These are phyloP conservation scores for Epicoccum sorghinum DNA, from an alignment of 2,329 filamentous ascomycete species.

Conservation along the genomic window DNA sequence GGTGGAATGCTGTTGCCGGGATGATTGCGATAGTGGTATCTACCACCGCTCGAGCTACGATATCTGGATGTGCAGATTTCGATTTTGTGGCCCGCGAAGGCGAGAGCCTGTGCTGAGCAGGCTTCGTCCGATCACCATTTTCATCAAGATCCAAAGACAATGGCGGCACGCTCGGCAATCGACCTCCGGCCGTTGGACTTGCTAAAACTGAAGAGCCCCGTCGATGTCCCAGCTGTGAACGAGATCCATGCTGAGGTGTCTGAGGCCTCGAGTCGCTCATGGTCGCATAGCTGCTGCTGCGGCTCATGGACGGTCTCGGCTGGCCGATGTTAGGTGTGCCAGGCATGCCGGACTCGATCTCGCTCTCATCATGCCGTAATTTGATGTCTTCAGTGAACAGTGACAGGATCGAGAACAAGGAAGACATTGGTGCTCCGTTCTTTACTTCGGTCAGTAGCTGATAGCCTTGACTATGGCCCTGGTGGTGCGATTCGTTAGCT, in stretches of 20 bases:
- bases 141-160: constrained; percentile 68
- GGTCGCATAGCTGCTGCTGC: constrained; percentile 39
- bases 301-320: constrained; percentile 27
- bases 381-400: constrained; percentile 95
- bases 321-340: constrained; percentile 32
- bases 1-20: constrained; percentile 91
- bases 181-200: constrained; percentile 45
- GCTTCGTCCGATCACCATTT: constrained; percentile 27
- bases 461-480: constrained; percentile 78
- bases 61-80: constrained; percentile 91
- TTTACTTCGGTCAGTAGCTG: constrained; percentile 96
- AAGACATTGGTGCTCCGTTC: constrained; percentile 98
- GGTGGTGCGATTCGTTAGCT: constrained; percentile 64
- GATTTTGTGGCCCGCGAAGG: constrained; percentile 50
- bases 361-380: constrained; percentile 70
- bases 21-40: constrained; percentile 99
- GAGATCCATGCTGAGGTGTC: constrained; percentile 34
- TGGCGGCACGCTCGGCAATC: constrained; percentile 69
- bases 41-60: constrained; percentile 92
- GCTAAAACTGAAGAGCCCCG: constrained; percentile 38
- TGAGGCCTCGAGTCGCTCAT: constrained; percentile 39
- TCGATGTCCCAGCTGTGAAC: constrained; percentile 29
- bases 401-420: constrained; percentile 94
- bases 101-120: constrained; percentile 26
- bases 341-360: constrained; percentile 46